phyloP scores from a whole-genome alignment of 2,329 filamentous ascomycete species.

The Colletotrichum agaves region DNA sequence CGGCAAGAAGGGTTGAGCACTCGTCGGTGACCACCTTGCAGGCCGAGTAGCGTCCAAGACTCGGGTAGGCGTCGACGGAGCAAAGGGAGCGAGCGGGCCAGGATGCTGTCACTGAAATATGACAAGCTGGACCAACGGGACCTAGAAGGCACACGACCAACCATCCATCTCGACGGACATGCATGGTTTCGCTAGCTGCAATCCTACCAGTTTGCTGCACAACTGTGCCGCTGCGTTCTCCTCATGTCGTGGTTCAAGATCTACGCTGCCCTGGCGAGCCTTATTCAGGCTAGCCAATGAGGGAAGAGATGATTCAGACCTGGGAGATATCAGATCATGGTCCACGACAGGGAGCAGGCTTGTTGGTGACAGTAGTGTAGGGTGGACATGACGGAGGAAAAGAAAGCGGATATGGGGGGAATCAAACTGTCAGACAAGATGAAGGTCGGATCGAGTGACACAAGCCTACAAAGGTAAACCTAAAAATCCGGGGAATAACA shows the following conservation, averaged over 20 bases:
- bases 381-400: not conserved
- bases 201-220: conserved; percentile 5
- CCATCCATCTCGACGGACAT: not conserved
- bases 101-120: conserved; percentile 6
- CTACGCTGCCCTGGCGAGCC: conserved; percentile 7
- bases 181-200: conserved; percentile 1
- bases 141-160: conserved; percentile 11
- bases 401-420: not conserved
- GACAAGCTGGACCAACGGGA: conserved; percentile 23
- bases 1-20: not conserved
- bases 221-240: conserved; percentile 23
- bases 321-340: conserved; percentile 30
- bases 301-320: not conserved
- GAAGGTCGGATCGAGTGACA: conserved; percentile 3
- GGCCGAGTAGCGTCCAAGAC: not conserved
- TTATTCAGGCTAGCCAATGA: conserved; percentile 21
- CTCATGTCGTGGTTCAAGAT: conserved; percentile 26
- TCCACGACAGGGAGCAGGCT: conserved; percentile 17
- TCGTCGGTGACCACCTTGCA: not conserved
- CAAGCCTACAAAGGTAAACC: conserved; percentile 5
- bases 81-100: conserved; percentile 2
- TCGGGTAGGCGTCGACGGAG: conserved; percentile 2
- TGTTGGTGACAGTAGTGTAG: not conserved
- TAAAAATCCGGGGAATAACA: conserved; percentile 7
- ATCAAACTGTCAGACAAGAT: not conserved